Evolutionary conservation across 108 stramenopile genomes (phyloP), one percentile per base, ranked within the genome.

Genomic region (Aurantiochytrium sp.): DNA sequence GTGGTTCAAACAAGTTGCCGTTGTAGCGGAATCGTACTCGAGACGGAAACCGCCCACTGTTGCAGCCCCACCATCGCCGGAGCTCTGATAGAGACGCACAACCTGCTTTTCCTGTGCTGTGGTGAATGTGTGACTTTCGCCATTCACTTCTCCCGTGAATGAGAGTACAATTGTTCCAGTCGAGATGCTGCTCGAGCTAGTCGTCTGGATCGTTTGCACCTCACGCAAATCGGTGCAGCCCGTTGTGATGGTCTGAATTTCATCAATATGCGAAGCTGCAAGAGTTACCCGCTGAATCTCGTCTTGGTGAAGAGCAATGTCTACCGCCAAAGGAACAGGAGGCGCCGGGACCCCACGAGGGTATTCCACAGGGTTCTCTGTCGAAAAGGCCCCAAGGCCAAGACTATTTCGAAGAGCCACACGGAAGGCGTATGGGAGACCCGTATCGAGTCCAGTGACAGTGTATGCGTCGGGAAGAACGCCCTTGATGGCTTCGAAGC

Each of bases 221-320:
- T 95, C 96, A 19, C 91, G 93, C 25, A 96, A 92, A 8, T 58
- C 60, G 5, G 94, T 87, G 49, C 96, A 95, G 3, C 92, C 87
- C n/a, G 95, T 95, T 44, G 91, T 89, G 72, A 97, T 91, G 59
- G 87, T 59, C 72, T 97, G 96, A 69, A 97, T 90, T 72, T 97
- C 96, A 72, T 93, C 91, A 43, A 89, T 83, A 88, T 95, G 95
- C 47, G 92, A 72, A 25, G 96, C 96, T 29, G 94, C 94, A 42
- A 96, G 53, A 6, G 90, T 91, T 58, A 96, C 60, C 12, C 72
- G 64, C 91, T 96, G 96, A 35, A 96, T 92, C 90, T 96, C 96
- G 51, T 95, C 90, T 23, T 90, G 93, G 58, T 96, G 94, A 35
- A 96, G 87, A 4, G 94, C 89, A 69, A 91, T 58, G 12, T 83